Base-by-base conservation (phyloP, 805 yeast genomes). In the Starmera dryadoides region DNA sequence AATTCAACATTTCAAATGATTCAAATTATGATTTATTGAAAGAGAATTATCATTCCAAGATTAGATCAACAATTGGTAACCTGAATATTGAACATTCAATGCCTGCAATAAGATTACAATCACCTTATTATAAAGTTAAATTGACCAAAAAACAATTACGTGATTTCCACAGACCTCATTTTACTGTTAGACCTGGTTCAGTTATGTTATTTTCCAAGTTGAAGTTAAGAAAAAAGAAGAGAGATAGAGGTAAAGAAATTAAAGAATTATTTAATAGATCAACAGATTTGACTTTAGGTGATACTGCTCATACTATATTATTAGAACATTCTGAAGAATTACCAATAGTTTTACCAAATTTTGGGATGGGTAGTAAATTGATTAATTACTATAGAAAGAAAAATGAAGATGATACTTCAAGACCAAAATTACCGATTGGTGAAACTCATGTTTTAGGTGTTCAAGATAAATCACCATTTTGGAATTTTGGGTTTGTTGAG, bases 401-500 rank as follows among this genome's bases (percentile, higher is more conserved):
- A 43, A 69, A 69, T 42, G 87, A 81, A 14, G 88, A 85, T 37
- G 98, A 93, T 58, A 74, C 77, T 4, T 70, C 84, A 5, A 75
- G 98, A 43, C 98, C 98, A 0, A 91, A 89, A 53, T 68, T 88
- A 21, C 75, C 86, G 1, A 71, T 88, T 32, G 98, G 98, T 34
- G 98, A 93, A 58, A 93, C 98, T 0, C 93, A 86, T 62, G 96
- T 93, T 3, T 67, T 93, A 29, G 97, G 96, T n/a, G 86, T 86
- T 1, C 96, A 89, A 56, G 98, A 93, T 62, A 74, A 94, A 51
- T 86, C 96, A 7, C 97, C 98, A 11, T 93, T 93, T 58, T 93
- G 98, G 98, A 93, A 89, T 59, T 93, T 88, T 65, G 98, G 98
- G 2, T 86, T 84, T 63, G 98, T 93, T 7, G 96, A 87, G 34